These are phyloP conservation scores for Epipyxis sp. DNA, from an alignment of 108 stramenopile genomes.

Conservation along the genomic window DNA sequence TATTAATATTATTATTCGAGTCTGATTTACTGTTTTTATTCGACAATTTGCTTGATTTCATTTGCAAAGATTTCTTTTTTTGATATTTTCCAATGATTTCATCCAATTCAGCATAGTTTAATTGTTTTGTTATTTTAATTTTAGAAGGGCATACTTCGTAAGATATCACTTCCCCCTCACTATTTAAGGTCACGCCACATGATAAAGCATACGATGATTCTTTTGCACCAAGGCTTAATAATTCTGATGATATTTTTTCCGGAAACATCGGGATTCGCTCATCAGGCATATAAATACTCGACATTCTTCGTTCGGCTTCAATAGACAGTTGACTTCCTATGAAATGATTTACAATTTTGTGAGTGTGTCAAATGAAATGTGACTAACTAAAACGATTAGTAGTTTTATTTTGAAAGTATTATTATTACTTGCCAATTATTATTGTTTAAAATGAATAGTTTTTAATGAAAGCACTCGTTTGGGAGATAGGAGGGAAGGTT, in stretches of 20 bases:
- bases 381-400: no score
- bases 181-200: background rate
- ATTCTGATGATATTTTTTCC: background rate
- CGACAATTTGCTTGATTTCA: background rate
- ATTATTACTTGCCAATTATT: no score
- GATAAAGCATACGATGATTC: background rate
- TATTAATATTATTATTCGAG: no score
- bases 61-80: background rate
- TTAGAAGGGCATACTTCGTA: background rate
- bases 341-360: no score
- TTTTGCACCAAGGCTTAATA: background rate
- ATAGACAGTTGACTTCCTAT: background rate
- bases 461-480: no score
- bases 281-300: conserved; percentile 19
- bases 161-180: background rate
- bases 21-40: background rate
- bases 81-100: background rate
- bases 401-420: no score
- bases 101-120: conserved; percentile 2
- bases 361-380: no score
- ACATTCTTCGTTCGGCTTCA: background rate
- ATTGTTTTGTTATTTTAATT: background rate
- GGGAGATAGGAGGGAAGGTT: no score
- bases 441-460: no score
- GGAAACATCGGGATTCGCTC: background rate